These are phyloP conservation scores for Melaleuca alternifolia DNA, from an alignment of 345 rosid species.

Conservation along the genomic window DNA sequence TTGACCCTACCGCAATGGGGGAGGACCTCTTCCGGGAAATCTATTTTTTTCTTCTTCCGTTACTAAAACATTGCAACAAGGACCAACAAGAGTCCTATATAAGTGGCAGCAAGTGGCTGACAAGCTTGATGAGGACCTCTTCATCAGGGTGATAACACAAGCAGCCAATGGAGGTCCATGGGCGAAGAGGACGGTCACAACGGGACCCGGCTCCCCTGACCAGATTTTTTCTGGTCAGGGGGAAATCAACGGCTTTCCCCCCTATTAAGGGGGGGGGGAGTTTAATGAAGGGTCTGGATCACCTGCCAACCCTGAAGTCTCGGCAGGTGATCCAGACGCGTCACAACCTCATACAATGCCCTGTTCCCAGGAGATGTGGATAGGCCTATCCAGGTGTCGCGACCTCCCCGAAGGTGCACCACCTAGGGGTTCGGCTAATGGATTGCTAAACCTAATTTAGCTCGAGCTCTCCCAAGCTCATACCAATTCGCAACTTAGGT, in stretches of 20 bases:
- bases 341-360: slow-evolving; percentile 2
- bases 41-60: slow-evolving; percentile 18
- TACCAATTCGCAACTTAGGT: too few species aligned
- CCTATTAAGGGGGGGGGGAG: too few species aligned
- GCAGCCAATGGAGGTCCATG: not conserved
- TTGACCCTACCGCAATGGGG: slow-evolving; percentile 31
- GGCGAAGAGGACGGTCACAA: slow-evolving; percentile 3
- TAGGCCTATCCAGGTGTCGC: slow-evolving; percentile 4
- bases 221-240: too few species aligned
- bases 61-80: slow-evolving; percentile 12
- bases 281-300: too few species aligned
- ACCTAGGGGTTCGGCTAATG: too few species aligned
- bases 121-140: slow-evolving; percentile 15
- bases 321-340: too few species aligned
- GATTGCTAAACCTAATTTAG: too few species aligned
- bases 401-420: too few species aligned
- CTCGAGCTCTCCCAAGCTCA: too few species aligned
- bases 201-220: too few species aligned
- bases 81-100: slow-evolving; percentile 9
- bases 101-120: slow-evolving; percentile 17
- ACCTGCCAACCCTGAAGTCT: too few species aligned
- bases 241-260: too few species aligned
- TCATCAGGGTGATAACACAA: slow-evolving; percentile 6
- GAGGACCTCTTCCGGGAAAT: slow-evolving; percentile 54
- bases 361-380: slow-evolving; percentile 9